Evolutionary conservation across 352 stramenopile genomes (phyloP), one percentile per base, ranked within the genome.

Genomic region (Globisporangium spiculum): DNA sequence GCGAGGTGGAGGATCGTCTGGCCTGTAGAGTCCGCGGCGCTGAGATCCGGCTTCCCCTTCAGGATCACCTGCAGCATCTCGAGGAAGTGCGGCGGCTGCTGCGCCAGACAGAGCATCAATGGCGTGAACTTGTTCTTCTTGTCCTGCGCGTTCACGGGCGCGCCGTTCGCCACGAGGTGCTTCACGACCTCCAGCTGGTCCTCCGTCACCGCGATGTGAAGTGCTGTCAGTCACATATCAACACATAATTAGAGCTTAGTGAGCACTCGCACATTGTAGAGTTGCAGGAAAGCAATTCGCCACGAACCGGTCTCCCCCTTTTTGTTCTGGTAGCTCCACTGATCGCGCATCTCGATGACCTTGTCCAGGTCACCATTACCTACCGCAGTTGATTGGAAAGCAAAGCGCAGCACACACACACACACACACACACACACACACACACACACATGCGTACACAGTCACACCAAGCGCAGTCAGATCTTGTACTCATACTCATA

Each of bases 241-340:
- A 20, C 54, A 34, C 5, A 14, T 18, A 38, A 66, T 56, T 10
- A 54, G 8, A 50, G 16, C 16, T 50, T 6, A 38, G 24, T 20
- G 7, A 50, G 14, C n/a, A 0, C 14, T 5, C 14, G 16, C 12
- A 4, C 4, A 57, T 9, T 38, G 32, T 38, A 38, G 32, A 38
- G 32, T 38, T 12, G 7, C 32, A 38, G 32, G 32, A 38, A 12
- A 38, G 32, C 8, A 38, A 38, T 38, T 38, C 32, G 8, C 3
- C 8, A 32, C 71, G 34, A 70, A 93, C 86, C 86, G 3, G 83
- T 90, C 61, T 92, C 83, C 60, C 86, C 86, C 75, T 92, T 93
- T 71, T 93, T 93, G 76, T 93, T 93, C 73, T 93, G 83, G 63
- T 80, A 83, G 63, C 71, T 77, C 82, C 83, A 91, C 57, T 91